A percentile compares a stretch with the other conserved stretches of the same genome.
These are phyloP conservation scores for Chaetomidium leptoderma DNA, from an alignment of 495 filamentous ascomycete genomes.

Conservation along the genomic window DNA sequence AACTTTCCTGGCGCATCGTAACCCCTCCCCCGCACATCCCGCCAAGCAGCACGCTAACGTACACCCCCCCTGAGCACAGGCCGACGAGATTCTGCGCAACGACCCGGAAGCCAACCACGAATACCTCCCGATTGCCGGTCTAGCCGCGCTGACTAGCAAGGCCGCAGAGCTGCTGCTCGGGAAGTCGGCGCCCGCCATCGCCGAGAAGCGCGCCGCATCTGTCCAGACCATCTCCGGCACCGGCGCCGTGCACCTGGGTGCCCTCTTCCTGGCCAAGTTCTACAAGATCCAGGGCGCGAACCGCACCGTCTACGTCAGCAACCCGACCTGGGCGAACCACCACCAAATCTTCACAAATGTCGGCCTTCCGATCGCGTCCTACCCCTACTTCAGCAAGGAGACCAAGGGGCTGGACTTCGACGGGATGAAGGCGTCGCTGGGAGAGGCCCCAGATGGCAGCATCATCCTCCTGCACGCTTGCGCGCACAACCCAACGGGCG, in stretches of 20 bases:
- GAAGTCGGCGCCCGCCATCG: conserved; percentile 69
- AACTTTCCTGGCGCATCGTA: background rate
- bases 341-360: conserved; percentile 98
- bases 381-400: conserved; percentile 86
- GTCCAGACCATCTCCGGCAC: conserved; percentile 88
- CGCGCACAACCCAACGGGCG: conserved; percentile 96
- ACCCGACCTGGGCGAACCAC: conserved; percentile 98
- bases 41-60: conserved; percentile 19
- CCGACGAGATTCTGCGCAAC: conserved; percentile 78
- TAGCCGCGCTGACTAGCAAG: conserved; percentile 76
- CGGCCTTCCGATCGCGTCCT: conserved; percentile 66
- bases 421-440: conserved; percentile 70
- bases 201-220: conserved; percentile 73
- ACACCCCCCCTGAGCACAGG: conserved; percentile 47
- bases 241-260: conserved; percentile 83
- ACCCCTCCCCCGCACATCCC: conserved; percentile 14
- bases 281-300: conserved; percentile 61
- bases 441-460: conserved; percentile 65
- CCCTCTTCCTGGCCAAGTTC: conserved; percentile 78
- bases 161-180: conserved; percentile 88
- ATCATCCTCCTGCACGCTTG: conserved; percentile 94
- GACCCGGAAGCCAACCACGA: conserved; percentile 94
- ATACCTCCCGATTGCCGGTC: conserved; percentile 93
- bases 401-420: conserved; percentile 90
- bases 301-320: conserved; percentile 79